phyloP scores from a whole-genome alignment of 768 basidiomycete genomes.

The Boletus rex-veris region DNA sequence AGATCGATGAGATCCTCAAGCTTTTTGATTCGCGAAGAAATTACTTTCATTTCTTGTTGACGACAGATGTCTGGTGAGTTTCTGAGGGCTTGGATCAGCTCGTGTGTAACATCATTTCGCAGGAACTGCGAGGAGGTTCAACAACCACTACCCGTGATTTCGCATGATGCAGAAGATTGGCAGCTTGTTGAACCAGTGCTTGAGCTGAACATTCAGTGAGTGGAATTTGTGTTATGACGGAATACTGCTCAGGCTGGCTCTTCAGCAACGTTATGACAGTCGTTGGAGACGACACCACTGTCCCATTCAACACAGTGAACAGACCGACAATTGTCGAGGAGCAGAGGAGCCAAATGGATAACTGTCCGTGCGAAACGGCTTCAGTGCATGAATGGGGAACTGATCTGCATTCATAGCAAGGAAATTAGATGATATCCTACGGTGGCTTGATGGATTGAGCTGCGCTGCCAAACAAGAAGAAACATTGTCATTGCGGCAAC shows the following conservation, averaged over 20 bases:
- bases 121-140: constrained; percentile 7
- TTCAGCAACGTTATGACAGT: neutral
- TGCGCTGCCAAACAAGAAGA: constrained; percentile 14
- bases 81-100: neutral
- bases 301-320: too few relatives aligned
- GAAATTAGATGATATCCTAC: constrained; percentile 8
- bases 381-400: neutral
- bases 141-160: neutral
- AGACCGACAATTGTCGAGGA: neutral
- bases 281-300: too few relatives aligned
- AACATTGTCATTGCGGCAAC: constrained; percentile 8
- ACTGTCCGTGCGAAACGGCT: too few relatives aligned
- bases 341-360: too few relatives aligned
- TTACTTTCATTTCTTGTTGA: constrained; percentile 13
- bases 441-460: constrained; percentile 9
- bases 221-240: neutral
- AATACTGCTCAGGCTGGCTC: neutral
- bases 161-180: neutral
- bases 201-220: neutral
- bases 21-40: neutral
- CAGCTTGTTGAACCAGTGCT: neutral
- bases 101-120: neutral
- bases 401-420: neutral
- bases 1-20: neutral
- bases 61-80: constrained; percentile 12